These are phyloP conservation scores for Metroxylon sagu DNA, from an alignment of 176 grass and related monocot genomes.

Conservation along the genomic window DNA sequence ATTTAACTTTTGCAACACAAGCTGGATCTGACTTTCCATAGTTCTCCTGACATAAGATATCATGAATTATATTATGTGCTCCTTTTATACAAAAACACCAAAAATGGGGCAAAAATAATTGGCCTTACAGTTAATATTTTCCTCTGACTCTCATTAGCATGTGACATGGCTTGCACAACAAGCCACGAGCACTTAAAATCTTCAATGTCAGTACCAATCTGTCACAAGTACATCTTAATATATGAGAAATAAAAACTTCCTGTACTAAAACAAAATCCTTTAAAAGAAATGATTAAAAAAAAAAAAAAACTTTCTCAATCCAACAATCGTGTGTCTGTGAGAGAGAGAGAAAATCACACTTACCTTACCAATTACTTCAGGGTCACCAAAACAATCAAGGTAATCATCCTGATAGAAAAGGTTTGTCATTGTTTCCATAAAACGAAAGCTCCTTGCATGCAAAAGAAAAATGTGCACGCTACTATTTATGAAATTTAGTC, in stretches of 20 bases:
- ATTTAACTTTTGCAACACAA: constrained; percentile 49
- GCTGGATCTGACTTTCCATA: constrained; percentile 45
- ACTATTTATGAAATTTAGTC: not conserved
- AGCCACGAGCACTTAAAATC: constrained; percentile 75
- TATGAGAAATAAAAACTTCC: no score
- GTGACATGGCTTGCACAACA: constrained; percentile 59
- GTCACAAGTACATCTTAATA: constrained; percentile 1
- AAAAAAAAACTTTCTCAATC: not conserved
- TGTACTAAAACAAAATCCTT: no score
- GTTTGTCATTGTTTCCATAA: constrained; percentile 10
- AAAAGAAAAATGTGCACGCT: constrained; percentile 15
- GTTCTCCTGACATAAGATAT: constrained; percentile 39
- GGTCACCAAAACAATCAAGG: constrained; percentile 63
- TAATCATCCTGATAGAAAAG: constrained; percentile 55
- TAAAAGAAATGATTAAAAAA: no score
- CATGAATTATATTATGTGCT: not conserved
- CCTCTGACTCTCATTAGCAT: constrained; percentile 49
- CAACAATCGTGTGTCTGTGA: not conserved
- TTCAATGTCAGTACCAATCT: constrained; percentile 79
- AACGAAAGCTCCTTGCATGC: not conserved
- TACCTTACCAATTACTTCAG: constrained; percentile 75
- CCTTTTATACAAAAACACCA: constrained; percentile 7
- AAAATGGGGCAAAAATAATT: constrained; percentile 3
- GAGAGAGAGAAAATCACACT: not conserved
- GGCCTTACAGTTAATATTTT: constrained; percentile 56